Percentiles rank a stretch among this genome's conserved stretches.
These are phyloP conservation scores for Paecilomyces dactylethromorphus DNA, from an alignment of 2,329 filamentous ascomycete genomes.

Conservation along the genomic window DNA sequence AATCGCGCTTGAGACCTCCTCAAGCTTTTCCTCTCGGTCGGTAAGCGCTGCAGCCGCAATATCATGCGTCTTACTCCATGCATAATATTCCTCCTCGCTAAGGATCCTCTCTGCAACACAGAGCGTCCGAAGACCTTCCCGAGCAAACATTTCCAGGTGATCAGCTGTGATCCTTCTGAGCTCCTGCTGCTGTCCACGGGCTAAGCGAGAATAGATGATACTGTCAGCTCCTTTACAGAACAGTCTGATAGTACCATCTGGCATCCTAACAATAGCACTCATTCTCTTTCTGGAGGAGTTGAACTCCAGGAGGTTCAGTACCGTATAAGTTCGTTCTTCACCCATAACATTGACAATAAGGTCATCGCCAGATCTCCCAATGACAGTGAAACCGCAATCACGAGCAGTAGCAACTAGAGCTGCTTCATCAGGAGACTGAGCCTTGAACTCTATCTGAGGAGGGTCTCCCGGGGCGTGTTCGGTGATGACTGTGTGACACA, in stretches of 20 bases:
- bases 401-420: slow-evolving; percentile 89
- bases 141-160: slow-evolving; percentile 92
- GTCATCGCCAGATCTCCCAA: slow-evolving; percentile 71
- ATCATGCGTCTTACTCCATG: slow-evolving; percentile 84
- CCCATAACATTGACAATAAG: slow-evolving; percentile 84
- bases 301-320: slow-evolving; percentile 94
- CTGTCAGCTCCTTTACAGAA: slow-evolving; percentile 98
- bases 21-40: slow-evolving; percentile 86
- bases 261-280: slow-evolving; percentile 95
- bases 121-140: slow-evolving; percentile 88
- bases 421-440: slow-evolving; percentile 93
- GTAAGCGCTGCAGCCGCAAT: slow-evolving; percentile 75
- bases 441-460: slow-evolving; percentile 89
- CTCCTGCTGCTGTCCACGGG: slow-evolving; percentile 76
- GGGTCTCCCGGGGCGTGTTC: slow-evolving; percentile 85
- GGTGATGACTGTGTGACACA: slow-evolving; percentile 96
- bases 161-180: slow-evolving; percentile 79
- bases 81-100: slow-evolving; percentile 71
- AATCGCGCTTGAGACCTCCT: slow-evolving; percentile 81
- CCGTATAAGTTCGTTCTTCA: slow-evolving; percentile 73
- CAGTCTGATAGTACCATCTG: slow-evolving; percentile 77
- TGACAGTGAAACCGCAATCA: slow-evolving; percentile 89
- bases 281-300: slow-evolving; percentile 95
- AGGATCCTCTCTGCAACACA: slow-evolving; percentile 85
- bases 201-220: slow-evolving; percentile 89